Percentiles rank a stretch among this genome's conserved stretches.
These are phyloP conservation scores for Choricystis sp. DNA, from an alignment of 139 green algal genomes.

Conservation along the genomic window DNA sequence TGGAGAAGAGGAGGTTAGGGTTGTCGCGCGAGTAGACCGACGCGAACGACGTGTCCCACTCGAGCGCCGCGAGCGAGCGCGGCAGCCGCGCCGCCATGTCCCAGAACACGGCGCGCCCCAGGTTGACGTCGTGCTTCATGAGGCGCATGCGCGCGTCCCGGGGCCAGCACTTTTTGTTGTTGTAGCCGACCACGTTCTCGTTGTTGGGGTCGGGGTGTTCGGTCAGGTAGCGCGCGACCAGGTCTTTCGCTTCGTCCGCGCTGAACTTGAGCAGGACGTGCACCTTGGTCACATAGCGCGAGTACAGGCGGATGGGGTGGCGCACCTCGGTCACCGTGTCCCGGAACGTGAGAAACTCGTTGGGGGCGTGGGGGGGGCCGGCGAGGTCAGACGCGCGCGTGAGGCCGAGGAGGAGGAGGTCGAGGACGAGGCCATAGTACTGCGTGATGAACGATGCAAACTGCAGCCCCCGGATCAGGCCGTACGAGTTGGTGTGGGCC, in stretches of 20 bases:
- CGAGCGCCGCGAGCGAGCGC: constrained; percentile 82
- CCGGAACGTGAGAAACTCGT: constrained; percentile 94
- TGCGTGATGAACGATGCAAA: constrained; percentile 90
- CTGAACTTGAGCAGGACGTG: constrained; percentile 82
- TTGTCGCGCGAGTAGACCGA: constrained; percentile 95
- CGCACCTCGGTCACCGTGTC: constrained; percentile 69
- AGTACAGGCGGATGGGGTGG: constrained; percentile 96
- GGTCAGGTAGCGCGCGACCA: constrained; percentile 94
- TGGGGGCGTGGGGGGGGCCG: constrained; percentile 76
- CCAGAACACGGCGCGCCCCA: constrained; percentile 91
- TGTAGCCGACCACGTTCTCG: constrained; percentile 99
- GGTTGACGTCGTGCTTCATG: constrained; percentile 99
- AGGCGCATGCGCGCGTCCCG: constrained; percentile 96
- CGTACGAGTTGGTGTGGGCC: constrained; percentile 96
- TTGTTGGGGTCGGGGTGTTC: constrained; percentile 99
- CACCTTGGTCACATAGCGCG: constrained; percentile 79
- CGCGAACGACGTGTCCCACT: constrained; percentile 94
- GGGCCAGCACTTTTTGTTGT: constrained; percentile 99
- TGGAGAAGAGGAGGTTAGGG: constrained; percentile 97
- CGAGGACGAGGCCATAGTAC: constrained; percentile 94
- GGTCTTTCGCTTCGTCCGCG: constrained; percentile 81
- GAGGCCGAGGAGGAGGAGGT: constrained; percentile 93
- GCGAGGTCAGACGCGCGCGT: constrained; percentile 90
- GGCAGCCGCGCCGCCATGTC: constrained; percentile 86
- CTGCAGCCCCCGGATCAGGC: constrained; percentile 94